These are phyloP conservation scores for Eucalyptus urophylla DNA, from an alignment of 345 rosid species.

Conservation along the genomic window DNA sequence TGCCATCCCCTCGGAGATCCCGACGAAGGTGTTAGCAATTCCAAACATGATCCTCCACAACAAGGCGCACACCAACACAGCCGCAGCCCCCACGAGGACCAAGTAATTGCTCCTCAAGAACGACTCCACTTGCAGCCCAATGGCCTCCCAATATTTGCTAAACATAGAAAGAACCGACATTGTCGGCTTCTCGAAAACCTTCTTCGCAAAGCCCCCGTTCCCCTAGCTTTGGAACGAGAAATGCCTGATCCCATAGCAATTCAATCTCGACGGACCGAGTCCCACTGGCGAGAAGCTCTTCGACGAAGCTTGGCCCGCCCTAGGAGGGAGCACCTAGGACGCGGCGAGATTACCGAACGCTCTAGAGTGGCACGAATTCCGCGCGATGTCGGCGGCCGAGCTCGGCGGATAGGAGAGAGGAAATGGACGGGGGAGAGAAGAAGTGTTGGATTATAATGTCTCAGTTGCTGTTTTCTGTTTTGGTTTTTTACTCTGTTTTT, in stretches of 20 bases:
- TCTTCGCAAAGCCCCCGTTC: slow-evolving; percentile 25
- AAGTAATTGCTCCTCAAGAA: slow-evolving; percentile 63
- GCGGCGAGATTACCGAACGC: not conserved
- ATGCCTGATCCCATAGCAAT: slow-evolving; percentile 21
- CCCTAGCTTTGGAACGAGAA: slow-evolving; percentile 19
- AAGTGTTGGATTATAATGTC: no score
- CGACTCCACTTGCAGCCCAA: slow-evolving; percentile 76
- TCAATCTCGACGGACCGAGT: not conserved
- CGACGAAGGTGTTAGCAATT: slow-evolving; percentile 69
- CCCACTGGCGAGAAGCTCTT: not conserved
- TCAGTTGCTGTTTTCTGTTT: no score
- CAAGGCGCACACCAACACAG: slow-evolving; percentile 46
- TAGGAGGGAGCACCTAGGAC: not conserved
- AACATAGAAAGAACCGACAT: slow-evolving; percentile 36
- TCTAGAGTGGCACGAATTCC: not conserved
- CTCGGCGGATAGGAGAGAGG: not conserved
- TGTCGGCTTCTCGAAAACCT: slow-evolving; percentile 44
- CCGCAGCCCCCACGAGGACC: slow-evolving; percentile 61
- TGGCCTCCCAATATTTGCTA: slow-evolving; percentile 52
- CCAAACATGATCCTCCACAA: slow-evolving; percentile 91
- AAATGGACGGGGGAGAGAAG: not conserved
- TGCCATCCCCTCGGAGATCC: slow-evolving; percentile 89
- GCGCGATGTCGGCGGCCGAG: not conserved
- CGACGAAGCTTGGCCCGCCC: not conserved
- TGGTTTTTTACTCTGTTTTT: no score